phyloP scores from a whole-genome alignment of 345 rosid species.

The Kernera saxatilis region DNA sequence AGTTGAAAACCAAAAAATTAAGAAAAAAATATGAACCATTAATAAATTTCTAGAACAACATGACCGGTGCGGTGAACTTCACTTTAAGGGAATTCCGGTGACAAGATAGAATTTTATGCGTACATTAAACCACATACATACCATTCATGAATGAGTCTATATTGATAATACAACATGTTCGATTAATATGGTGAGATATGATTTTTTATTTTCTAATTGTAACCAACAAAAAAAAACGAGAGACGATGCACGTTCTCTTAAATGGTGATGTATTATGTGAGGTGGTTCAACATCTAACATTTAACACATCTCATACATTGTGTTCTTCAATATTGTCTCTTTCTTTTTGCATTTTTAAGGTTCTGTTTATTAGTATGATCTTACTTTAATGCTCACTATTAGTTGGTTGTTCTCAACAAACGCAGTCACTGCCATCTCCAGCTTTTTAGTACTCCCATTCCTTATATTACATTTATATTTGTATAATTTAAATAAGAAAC shows the following conservation, averaged over 20 bases:
- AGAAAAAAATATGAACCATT: too few relatives aligned
- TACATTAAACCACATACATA: not conserved
- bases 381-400: constrained; percentile 22
- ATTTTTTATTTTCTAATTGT: not conserved
- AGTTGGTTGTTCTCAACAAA: constrained; percentile 8
- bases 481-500: not conserved
- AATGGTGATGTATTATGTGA: not conserved
- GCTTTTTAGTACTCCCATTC: constrained; percentile 21
- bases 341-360: constrained; percentile 19
- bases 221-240: not conserved
- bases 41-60: not conserved
- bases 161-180: not conserved
- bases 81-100: not conserved
- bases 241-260: constrained; percentile 8
- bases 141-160: not conserved
- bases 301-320: not conserved
- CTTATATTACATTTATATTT: constrained; percentile 12
- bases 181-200: not conserved
- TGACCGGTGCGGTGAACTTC: not conserved
- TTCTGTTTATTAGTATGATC: not conserved
- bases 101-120: not conserved
- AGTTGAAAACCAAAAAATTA: too few relatives aligned
- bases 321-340: constrained; percentile 9
- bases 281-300: constrained; percentile 12
- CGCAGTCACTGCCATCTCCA: constrained; percentile 20